Evolutionary conservation across 768 basidiomycete genomes (phyloP), one percentile per base, ranked within the genome.

Genomic region (Pleurotus citrinopileatus): DNA sequence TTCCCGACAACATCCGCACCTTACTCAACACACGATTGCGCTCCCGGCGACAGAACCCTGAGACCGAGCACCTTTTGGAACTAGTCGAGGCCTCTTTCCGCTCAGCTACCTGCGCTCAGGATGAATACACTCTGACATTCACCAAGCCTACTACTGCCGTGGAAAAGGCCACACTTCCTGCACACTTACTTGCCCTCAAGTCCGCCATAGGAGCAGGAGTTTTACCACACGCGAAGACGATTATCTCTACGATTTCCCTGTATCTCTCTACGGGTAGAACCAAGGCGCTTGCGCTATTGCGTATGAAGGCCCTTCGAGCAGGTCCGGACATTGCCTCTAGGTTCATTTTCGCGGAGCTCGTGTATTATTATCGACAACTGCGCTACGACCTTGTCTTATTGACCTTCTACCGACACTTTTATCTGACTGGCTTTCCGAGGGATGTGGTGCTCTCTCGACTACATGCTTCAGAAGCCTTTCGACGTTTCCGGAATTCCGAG

Each of bases 371-470:
- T 5, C 66, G 65, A 4, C 47, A 59, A 17, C 48, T 54, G 5
- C 57, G 63, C 15, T 60, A 66, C 37, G 53, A 60, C 15, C 65
- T 73, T 20, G 68, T 79, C 53, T 64, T 83, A 45, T 55, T 68
- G 43, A 67, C 76, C 0, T 89, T 82, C 60, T 64, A 67, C 10
- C 70, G 76, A 4, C 73, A 81, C 51, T 87, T 85, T 59, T 75
- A 74, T 52, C 57, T 73, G 5, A 65, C 73, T 32, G 84, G 81
- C 12, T 68, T 89, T n/a, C 84, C 86, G 26, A 51, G 69, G 29
- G 63, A 69, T 7, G 63, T 69, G 0, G 55, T 78, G 12, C 43
- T 74, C 1, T 15, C 27, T 7, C 54, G 53, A 3, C 48, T 56
- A 27, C 29, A 8, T 55, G 29, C 2, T 59, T 55, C 54, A 32